Base-by-base conservation (phyloP, 148 eudicot genomes). In the Vaccinium myrtillus region DNA sequence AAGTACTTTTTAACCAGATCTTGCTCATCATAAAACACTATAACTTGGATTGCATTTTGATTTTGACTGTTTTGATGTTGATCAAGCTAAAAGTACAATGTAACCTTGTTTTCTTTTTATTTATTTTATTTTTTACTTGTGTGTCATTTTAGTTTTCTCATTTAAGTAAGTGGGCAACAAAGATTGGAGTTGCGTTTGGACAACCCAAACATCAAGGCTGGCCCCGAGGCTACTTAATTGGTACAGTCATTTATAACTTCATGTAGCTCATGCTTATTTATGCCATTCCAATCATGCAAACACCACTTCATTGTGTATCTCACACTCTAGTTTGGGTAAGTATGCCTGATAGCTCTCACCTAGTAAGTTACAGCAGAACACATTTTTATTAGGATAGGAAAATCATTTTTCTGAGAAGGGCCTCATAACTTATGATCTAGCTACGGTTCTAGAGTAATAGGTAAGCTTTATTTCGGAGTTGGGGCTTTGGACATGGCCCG, bases 401-500 rank as follows among this genome's bases (percentile, higher is more conserved):
- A 65, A 67, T 67, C 73, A 25, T 67, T 12, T 67, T 67, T 67
- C 39, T 12, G 23, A n/a, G 70, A 23, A 63, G 70, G 70, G 30
- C 70, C 30, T 63, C 70, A n/a, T 27, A 21, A n/a, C 27, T 56
- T 56, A 5, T 18, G 61, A 56, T 63, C 69, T 63, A 8, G 70
- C 30, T 63, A n/a, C 30, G 70, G 25, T 63, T 63, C 70, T 63
- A 63, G 70, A 63, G 5, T 59, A 23, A 23, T 63, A n/a, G 70
- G 70, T 23, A 63, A 63, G 70, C 30, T 63, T 63, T 67, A 67
- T 25, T 67, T 27, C 15, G 39, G 73, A 67, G 39, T 12, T 67
- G 73, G 73, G 73, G 73, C 73, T 67, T 67, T 67, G 73, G 73
- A 27, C 73, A 67, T 69, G 39, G 39, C 74, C 27, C 74, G 74